phyloP scores from a whole-genome alignment of 2,329 filamentous ascomycete species.

The Pseudocercospora musae region DNA sequence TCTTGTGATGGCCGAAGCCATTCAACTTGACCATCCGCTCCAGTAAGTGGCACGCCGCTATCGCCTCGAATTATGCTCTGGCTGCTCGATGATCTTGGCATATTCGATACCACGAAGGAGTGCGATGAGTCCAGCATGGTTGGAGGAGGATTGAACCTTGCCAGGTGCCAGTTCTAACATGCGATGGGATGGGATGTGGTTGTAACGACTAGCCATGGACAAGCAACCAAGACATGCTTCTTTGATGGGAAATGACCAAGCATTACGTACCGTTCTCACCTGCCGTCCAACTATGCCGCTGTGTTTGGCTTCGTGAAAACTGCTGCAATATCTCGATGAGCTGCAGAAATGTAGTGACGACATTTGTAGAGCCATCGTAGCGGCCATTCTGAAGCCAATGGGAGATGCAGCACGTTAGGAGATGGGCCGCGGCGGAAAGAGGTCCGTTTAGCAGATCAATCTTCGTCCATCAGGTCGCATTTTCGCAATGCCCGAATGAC shows the following conservation, averaged over 20 bases:
- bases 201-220: not conserved
- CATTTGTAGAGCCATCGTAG: slow-evolving; percentile 7
- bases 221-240: not conserved
- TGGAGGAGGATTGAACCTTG: not conserved
- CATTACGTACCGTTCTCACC: not conserved
- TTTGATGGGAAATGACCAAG: not conserved
- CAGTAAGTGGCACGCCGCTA: slow-evolving; percentile 3
- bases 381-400: slow-evolving; percentile 2
- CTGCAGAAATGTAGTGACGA: slow-evolving; percentile 8
- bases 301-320: not conserved
- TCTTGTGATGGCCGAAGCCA: slow-evolving; percentile 6
- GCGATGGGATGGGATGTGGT: not conserved
- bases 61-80: slow-evolving; percentile 4
- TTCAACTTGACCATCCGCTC: slow-evolving; percentile 6
- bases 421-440: not conserved
- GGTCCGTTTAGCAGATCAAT: not conserved
- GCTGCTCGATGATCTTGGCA: not conserved
- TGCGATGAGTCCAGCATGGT: slow-evolving; percentile 11
- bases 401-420: not conserved
- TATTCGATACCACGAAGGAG: not conserved
- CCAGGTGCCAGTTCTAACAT: not conserved
- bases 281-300: not conserved
- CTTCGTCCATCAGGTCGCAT: not conserved
- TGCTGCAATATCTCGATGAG: not conserved
- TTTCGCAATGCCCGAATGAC: not conserved